Conservation (phyloP, 768 basidiomycete genomes). For the Amanita muscaria region DNA sequence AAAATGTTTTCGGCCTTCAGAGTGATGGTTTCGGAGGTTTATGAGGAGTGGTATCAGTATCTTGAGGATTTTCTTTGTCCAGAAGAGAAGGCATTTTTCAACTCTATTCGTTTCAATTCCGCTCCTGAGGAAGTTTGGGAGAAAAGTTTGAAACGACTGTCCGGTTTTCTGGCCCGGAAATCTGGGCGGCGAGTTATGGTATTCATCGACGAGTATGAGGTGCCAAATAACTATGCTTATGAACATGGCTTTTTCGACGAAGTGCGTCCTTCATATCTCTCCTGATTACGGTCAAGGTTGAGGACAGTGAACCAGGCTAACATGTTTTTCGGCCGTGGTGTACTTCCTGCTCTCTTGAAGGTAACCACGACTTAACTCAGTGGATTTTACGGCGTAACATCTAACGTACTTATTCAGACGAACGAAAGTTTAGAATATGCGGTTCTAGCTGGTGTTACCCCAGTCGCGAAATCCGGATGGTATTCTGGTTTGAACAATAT, state of each 20-base stretch:
- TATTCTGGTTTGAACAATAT: constrained; percentile 12
- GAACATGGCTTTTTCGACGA: constrained; percentile 11
- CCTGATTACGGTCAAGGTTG: constrained; percentile 6
- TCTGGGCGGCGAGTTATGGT: constrained; percentile 8
- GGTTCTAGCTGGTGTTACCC: constrained; percentile 10
- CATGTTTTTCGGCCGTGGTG: constrained; percentile 10
- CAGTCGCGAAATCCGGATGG: constrained; percentile 12
- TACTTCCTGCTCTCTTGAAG: constrained; percentile 13
- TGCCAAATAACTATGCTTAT: constrained; percentile 9
- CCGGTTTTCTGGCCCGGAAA: constrained; percentile 11
- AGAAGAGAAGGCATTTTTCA: constrained; percentile 6
- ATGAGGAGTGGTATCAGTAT: constrained; percentile 9
- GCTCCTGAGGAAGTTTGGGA: constrained; percentile 3
- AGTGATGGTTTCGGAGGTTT: constrained; percentile 5
- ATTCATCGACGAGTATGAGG: no score
- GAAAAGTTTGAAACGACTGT: constrained; percentile 5
- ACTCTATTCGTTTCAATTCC: constrained; percentile 7
- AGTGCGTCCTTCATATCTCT: constrained; percentile 10
- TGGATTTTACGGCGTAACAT: constrained; percentile 2
- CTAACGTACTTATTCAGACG: constrained; percentile 9
- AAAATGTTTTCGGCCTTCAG: constrained; percentile 9
- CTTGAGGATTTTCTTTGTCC: constrained; percentile 7
- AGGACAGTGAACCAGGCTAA: constrained; percentile 12
- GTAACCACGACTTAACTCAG: constrained; percentile 8
- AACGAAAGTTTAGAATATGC: constrained; percentile 9